phyloP scores from a whole-genome alignment of 1,284 basidiomycete species.

The Heterobasidion occidentale region DNA sequence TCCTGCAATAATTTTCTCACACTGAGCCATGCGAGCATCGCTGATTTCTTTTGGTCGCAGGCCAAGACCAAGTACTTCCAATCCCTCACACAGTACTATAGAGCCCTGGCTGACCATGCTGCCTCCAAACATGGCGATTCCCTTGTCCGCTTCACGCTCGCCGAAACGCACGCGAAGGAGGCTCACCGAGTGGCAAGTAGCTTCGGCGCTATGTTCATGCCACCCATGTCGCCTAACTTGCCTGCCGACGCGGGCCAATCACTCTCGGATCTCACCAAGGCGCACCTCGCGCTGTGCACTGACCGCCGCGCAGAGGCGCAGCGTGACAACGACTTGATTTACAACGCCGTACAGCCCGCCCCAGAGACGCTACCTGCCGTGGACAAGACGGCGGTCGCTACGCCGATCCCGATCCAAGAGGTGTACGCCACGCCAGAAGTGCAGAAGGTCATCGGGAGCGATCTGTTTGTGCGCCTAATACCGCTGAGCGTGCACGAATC shows the following conservation, averaged over 20 bases:
- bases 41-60: slow-evolving; percentile 28
- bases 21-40: slow-evolving; percentile 50
- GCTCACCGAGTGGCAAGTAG: slow-evolving; percentile 62
- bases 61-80: slow-evolving; percentile 89
- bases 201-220: slow-evolving; percentile 70
- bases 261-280: slow-evolving; percentile 77
- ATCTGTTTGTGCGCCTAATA: slow-evolving; percentile 84
- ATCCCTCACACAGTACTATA: slow-evolving; percentile 85
- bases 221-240: slow-evolving; percentile 75
- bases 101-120: slow-evolving; percentile 72
- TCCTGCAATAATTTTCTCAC: too few relatives aligned
- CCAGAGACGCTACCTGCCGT: slow-evolving; percentile 75
- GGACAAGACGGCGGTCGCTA: slow-evolving; percentile 75
- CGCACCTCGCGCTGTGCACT: slow-evolving; percentile 70
- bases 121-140: slow-evolving; percentile 82
- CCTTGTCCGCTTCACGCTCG: slow-evolving; percentile 74
- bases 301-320: slow-evolving; percentile 75
- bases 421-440: slow-evolving; percentile 89
- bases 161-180: slow-evolving; percentile 83
- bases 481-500: slow-evolving; percentile 95
- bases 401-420: slow-evolving; percentile 87
- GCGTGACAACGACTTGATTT: slow-evolving; percentile 96
- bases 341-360: slow-evolving; percentile 88
- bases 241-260: slow-evolving; percentile 80
- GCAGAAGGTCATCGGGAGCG: slow-evolving; percentile 90